Base-by-base conservation (phyloP, 352 stramenopile species). In the Pythium rishiriense region DNA sequence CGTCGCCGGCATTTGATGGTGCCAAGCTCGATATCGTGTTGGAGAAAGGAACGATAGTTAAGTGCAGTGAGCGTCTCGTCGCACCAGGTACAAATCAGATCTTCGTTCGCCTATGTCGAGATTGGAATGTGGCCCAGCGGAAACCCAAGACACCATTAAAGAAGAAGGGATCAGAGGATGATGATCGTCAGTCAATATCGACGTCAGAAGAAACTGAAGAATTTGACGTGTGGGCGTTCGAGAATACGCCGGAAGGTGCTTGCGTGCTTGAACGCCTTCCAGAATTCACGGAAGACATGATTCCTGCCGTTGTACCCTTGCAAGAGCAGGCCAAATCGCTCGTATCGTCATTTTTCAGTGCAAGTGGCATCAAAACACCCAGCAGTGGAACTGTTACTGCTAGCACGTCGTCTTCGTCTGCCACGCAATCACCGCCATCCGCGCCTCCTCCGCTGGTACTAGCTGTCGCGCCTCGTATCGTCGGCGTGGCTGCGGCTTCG, bases 321-420 rank as follows among this genome's bases (percentile, higher is more conserved):
- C 80, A 85, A 58, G 80, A 92, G 17, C 85, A 91, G 64, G 80
- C 83, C 2, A 91, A 90, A 43, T 84, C 81, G 7, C 64, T 92
- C 21, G 75, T 90, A 0, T 78, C 85, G 19, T 85, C 80, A 0
- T 79, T 92, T 31, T 68, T 94, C 26, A 78, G 65, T 52, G 76
- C 70, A 0, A 78, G 72, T 45, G 75, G 75, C 2, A 78, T 85
- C 48, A 79, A 76, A 26, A 45, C 67, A 7, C 58, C 35, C 19
- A 42, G 15, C 6, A 70, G 47, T 35, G 48, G 26, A 6, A 33
- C 51, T 4, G 42, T 28, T 22, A 58, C 31, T 15, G n/a, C 53
- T 0, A 63, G 0, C 24, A 53, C 21, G 4, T 60, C n/a, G 1
- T 52, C 48, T 35, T 50, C 50, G 9, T 48, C 31, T 39, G 25